Evolutionary conservation across 495 filamentous ascomycete genomes (phyloP).

Genomic region (Penicillium robsamsonii): DNA sequence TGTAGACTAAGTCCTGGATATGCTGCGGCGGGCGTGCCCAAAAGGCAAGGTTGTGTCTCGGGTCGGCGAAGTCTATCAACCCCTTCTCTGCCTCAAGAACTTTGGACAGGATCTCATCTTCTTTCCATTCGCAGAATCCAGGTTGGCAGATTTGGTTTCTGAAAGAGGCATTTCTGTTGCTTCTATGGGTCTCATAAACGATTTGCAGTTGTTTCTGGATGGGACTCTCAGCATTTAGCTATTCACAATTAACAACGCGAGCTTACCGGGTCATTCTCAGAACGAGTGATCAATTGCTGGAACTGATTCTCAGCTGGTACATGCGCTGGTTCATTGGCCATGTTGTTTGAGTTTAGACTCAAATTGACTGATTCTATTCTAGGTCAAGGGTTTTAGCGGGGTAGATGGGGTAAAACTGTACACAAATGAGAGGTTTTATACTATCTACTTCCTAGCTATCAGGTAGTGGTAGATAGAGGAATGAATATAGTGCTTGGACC

Average conservation of each 20-base stretch:
- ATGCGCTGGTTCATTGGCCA: conserved; percentile 24
- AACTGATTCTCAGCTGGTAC: conserved; percentile 61
- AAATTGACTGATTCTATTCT: not conserved
- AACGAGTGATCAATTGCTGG: conserved; percentile 65
- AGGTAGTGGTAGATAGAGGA: not conserved
- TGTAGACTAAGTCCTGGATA: conserved; percentile 60
- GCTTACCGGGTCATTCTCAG: conserved; percentile 57
- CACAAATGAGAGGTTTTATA: not conserved
- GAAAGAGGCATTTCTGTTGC: conserved; percentile 68
- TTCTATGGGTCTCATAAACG: conserved; percentile 70
- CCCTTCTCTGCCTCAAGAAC: conserved; percentile 39
- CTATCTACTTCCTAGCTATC: not conserved
- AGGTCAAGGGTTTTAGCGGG: conserved; percentile 1
- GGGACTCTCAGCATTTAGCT: conserved; percentile 2
- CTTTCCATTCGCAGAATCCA: conserved; percentile 66
- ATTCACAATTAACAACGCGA: not conserved
- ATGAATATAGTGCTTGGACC: too few species aligned
- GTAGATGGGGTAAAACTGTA: conserved; percentile 2
- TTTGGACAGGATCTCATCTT: conserved; percentile 73
- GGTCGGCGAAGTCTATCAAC: conserved; percentile 60
- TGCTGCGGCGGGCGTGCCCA: conserved; percentile 80
- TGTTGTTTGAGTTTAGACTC: not conserved
- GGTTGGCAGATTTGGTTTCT: conserved; percentile 61
- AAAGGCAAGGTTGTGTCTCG: conserved; percentile 77
- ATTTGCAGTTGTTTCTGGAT: conserved; percentile 65